Evolutionary conservation across 169 alveolate species (phyloP).

Genomic region (Plasmodium fragile): DNA sequence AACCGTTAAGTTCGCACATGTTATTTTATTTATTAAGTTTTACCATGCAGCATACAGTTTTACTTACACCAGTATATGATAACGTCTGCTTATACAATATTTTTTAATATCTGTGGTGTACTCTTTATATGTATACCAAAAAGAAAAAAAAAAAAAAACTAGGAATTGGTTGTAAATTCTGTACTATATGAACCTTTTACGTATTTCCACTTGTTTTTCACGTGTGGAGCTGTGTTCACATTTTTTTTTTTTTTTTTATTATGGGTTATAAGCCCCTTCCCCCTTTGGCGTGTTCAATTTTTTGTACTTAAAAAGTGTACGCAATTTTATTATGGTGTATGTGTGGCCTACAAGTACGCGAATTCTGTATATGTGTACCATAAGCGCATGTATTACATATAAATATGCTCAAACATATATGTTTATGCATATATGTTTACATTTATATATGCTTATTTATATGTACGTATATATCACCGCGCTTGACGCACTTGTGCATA

Average conservation of each 20-base stretch:
- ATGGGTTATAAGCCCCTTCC: background rate
- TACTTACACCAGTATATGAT: background rate
- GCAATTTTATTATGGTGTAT: constrained; percentile 1
- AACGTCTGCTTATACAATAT: background rate
- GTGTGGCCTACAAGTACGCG: background rate
- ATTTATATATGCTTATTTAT: background rate
- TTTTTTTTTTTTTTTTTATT: background rate
- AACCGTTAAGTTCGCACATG: background rate
- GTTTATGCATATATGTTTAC: background rate
- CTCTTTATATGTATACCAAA: background rate
- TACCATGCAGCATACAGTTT: background rate
- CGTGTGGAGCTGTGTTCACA: background rate
- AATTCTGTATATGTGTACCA: background rate
- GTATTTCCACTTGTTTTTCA: background rate
- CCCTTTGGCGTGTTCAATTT: background rate
- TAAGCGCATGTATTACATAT: background rate
- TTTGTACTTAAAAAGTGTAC: background rate
- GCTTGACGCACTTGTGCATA: background rate
- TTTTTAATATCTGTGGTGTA: background rate
- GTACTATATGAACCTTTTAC: background rate
- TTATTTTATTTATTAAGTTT: background rate
- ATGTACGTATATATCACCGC: background rate
- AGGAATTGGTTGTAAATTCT: constrained; percentile 1
- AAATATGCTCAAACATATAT: background rate
- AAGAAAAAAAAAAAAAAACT: background rate